phyloP scores from a whole-genome alignment of 176 grass and related monocot genomes.

The Ananas comosus region DNA sequence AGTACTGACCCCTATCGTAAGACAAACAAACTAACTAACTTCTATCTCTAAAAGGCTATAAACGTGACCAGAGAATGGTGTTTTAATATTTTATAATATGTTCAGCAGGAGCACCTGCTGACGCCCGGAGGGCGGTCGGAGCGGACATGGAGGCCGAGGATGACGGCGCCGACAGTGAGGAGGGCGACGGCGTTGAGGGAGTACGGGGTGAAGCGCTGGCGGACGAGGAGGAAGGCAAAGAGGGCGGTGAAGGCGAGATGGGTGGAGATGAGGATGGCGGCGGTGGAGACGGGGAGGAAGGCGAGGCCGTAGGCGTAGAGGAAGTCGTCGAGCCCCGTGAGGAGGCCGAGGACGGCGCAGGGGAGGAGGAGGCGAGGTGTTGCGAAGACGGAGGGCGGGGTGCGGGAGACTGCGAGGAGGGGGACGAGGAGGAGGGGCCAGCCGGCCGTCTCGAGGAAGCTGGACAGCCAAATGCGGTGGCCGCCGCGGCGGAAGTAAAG shows the following conservation, averaged over 20 bases:
- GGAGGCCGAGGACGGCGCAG: slow-evolving; percentile 27
- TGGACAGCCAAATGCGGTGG: slow-evolving; percentile 40
- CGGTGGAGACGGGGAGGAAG: slow-evolving; percentile 58
- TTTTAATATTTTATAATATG: too few species aligned
- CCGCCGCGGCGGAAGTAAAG: slow-evolving; percentile 61
- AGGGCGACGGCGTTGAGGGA: slow-evolving; percentile 55
- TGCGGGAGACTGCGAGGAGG: slow-evolving; percentile 19
- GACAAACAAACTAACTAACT: too few species aligned
- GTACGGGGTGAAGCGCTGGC: slow-evolving; percentile 41
- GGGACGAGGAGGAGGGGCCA: slow-evolving; percentile 53
- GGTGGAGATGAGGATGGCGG: slow-evolving; percentile 64
- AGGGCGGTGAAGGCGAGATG: slow-evolving; percentile 67
- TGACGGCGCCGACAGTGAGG: slow-evolving; percentile 40
- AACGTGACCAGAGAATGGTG: too few species aligned
- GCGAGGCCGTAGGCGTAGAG: slow-evolving; percentile 57
- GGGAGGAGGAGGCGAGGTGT: slow-evolving; percentile 32
- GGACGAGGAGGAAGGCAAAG: slow-evolving; percentile 61
- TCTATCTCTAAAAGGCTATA: too few species aligned
- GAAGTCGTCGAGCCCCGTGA: slow-evolving; percentile 53
- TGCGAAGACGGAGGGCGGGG: slow-evolving; percentile 29
- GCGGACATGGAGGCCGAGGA: slow-evolving; percentile 37
- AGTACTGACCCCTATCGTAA: slow-evolving; percentile 19
- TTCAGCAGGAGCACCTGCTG: too few species aligned
- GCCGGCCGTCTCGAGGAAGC: slow-evolving; percentile 42
- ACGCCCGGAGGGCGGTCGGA: slow-evolving; percentile 26